phyloP scores from a whole-genome alignment of 768 basidiomycete species.

The Psilocybe tampanensis region DNA sequence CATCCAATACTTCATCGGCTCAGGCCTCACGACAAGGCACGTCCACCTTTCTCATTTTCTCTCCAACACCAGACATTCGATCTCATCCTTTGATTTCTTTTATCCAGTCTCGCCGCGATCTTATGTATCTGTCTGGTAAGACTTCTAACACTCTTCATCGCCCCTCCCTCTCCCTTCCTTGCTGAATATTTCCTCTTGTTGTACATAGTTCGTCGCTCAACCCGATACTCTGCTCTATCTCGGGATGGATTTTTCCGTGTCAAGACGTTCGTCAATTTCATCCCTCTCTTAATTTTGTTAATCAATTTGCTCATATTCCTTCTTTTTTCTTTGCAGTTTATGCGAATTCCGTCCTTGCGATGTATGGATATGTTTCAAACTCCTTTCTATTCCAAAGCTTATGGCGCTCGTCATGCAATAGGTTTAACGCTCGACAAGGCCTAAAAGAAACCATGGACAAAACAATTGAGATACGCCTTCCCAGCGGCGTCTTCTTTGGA shows the following conservation, averaged over 20 bases:
- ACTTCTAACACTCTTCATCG: neutral
- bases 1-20: slow-evolving; percentile 33
- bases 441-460: slow-evolving; percentile 23
- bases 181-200: neutral
- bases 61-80: neutral
- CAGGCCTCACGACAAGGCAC: slow-evolving; percentile 34
- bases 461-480: slow-evolving; percentile 21
- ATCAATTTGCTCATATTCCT: neutral
- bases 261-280: slow-evolving; percentile 26
- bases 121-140: slow-evolving; percentile 30
- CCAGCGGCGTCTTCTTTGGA: slow-evolving; percentile 17
- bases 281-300: neutral
- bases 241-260: slow-evolving; percentile 31
- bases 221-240: slow-evolving; percentile 32
- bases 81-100: neutral
- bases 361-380: slow-evolving; percentile 7
- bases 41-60: neutral
- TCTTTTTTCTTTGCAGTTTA: slow-evolving; percentile 25
- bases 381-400: neutral
- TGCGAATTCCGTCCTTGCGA: slow-evolving; percentile 24
- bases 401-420: slow-evolving; percentile 1
- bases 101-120: slow-evolving; percentile 28
- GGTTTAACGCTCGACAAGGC: slow-evolving; percentile 25
- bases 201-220: slow-evolving; percentile 29
- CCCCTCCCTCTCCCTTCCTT: neutral